Evolutionary conservation across 2,329 filamentous ascomycete species (phyloP).

Genomic region (Fonsecaea pugnacius): DNA sequence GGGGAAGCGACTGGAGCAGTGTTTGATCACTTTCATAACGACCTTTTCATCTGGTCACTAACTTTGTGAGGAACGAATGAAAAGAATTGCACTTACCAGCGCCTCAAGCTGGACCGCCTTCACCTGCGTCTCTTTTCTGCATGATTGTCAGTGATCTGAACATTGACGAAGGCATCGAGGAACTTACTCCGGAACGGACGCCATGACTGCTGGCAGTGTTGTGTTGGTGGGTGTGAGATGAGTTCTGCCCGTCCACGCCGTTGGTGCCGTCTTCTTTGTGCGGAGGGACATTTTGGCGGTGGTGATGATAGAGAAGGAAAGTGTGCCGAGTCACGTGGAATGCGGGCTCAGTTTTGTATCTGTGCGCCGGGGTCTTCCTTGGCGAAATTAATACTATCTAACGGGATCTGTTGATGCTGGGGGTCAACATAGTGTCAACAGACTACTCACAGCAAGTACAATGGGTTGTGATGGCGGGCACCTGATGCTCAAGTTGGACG

Average conservation of each 20-base stretch:
- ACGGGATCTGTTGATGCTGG: background rate
- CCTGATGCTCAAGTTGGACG: background rate
- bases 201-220: conserved; percentile 76
- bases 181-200: conserved; percentile 23
- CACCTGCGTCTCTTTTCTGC: conserved; percentile 70
- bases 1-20: conserved; percentile 85
- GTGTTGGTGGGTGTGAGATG: conserved; percentile 84
- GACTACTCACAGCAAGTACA: background rate
- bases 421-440: background rate
- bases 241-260: background rate
- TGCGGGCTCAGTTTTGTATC: background rate
- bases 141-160: conserved; percentile 29
- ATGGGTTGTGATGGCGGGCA: background rate
- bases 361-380: background rate
- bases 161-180: background rate
- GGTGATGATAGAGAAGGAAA: conserved; percentile 14
- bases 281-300: conserved; percentile 26
- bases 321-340: conserved; percentile 18
- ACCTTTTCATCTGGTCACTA: conserved; percentile 60
- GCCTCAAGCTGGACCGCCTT: conserved; percentile 93
- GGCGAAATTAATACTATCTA: background rate
- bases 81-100: conserved; percentile 66
- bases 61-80: conserved; percentile 38
- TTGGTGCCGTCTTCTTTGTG: conserved; percentile 17
- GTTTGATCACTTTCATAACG: conserved; percentile 98